Percentiles rank a stretch among this genome's conserved stretches.
Conservation (phyloP, 176 grass and related monocot genomes). For the Typha latifolia region DNA sequence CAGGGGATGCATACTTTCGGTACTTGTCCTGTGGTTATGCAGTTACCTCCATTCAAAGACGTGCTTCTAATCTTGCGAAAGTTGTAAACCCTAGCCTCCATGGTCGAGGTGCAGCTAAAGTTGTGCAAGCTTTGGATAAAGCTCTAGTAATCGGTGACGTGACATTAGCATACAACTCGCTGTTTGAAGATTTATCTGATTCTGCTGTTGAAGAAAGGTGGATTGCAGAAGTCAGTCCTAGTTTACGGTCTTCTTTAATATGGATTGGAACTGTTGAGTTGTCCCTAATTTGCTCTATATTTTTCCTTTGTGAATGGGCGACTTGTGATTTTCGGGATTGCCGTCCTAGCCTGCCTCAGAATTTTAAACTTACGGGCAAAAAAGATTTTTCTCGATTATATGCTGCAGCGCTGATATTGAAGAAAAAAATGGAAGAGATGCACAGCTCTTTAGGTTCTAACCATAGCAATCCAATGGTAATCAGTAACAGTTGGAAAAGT, state of each 20-base stretch:
- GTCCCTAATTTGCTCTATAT: slow-evolving; percentile 89
- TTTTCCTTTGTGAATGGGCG: slow-evolving; percentile 99
- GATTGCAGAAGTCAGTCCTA: slow-evolving; percentile 94
- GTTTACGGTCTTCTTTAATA: slow-evolving; percentile 85
- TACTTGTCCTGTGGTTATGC: slow-evolving; percentile 84
- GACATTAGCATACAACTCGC: slow-evolving; percentile 55
- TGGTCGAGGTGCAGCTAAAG: slow-evolving; percentile 75
- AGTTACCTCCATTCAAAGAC: slow-evolving; percentile 72
- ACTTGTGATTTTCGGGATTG: slow-evolving; percentile 97
- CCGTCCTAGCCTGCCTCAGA: slow-evolving; percentile 39
- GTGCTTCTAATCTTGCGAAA: slow-evolving; percentile 54
- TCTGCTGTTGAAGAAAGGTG: slow-evolving; percentile 78
- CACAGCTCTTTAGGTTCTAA: slow-evolving; percentile 45
- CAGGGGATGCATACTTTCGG: slow-evolving; percentile 53
- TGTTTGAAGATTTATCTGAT: slow-evolving; percentile 97
- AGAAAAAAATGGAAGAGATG: slow-evolving; percentile 86
- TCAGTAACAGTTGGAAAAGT: slow-evolving; percentile 36
- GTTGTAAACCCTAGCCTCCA: slow-evolving; percentile 84
- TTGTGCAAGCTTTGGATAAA: slow-evolving; percentile 86
- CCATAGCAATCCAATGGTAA: slow-evolving; percentile 34
- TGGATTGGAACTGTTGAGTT: slow-evolving; percentile 85
- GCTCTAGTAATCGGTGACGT: slow-evolving; percentile 63
- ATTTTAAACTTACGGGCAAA: slow-evolving; percentile 77
- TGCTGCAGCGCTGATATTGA: slow-evolving; percentile 76
- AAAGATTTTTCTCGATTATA: slow-evolving; percentile 91